These are phyloP conservation scores for Trichoderma sp. DNA, from an alignment of 2,329 filamentous ascomycete species.

Conservation along the genomic window DNA sequence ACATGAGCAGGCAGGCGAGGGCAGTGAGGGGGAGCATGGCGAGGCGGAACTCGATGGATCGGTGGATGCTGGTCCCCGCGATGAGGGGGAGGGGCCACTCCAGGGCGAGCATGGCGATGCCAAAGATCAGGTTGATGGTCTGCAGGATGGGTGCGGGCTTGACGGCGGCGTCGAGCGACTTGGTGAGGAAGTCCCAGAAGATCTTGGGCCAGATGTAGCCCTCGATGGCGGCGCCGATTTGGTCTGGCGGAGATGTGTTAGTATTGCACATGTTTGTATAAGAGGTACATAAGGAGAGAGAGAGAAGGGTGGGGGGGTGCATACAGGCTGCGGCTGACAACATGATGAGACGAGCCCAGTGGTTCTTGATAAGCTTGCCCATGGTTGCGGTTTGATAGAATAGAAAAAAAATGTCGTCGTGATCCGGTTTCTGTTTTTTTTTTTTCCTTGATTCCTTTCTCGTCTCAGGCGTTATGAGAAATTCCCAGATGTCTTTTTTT, in stretches of 20 bases:
- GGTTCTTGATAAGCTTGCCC: conserved; percentile 99
- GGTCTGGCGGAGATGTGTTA: conserved; percentile 59
- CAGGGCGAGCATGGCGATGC: conserved; percentile 73
- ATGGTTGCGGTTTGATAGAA: conserved; percentile 48
- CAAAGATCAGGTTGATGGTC: conserved; percentile 82
- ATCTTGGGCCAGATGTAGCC: conserved; percentile 98
- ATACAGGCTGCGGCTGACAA: conserved; percentile 77
- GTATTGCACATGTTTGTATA: background rate
- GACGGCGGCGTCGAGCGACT: conserved; percentile 80
- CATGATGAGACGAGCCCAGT: conserved; percentile 93
- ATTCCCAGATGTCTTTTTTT: background rate
- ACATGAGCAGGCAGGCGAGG: conserved; percentile 72
- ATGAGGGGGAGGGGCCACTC: conserved; percentile 85
- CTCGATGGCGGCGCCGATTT: conserved; percentile 78
- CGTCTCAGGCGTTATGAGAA: background rate
- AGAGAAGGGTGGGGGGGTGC: conserved; percentile 27
- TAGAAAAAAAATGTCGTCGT: background rate
- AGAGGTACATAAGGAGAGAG: too few species aligned
- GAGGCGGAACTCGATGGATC: conserved; percentile 82
- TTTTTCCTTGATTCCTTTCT: background rate
- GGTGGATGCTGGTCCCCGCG: conserved; percentile 74
- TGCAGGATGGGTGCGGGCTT: conserved; percentile 87
- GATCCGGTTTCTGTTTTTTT: background rate
- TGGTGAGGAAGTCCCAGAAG: conserved; percentile 95
- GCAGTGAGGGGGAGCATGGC: conserved; percentile 77